These are phyloP conservation scores for Sabuloglossum arenarium DNA, from an alignment of 495 filamentous ascomycete species.

Conservation along the genomic window DNA sequence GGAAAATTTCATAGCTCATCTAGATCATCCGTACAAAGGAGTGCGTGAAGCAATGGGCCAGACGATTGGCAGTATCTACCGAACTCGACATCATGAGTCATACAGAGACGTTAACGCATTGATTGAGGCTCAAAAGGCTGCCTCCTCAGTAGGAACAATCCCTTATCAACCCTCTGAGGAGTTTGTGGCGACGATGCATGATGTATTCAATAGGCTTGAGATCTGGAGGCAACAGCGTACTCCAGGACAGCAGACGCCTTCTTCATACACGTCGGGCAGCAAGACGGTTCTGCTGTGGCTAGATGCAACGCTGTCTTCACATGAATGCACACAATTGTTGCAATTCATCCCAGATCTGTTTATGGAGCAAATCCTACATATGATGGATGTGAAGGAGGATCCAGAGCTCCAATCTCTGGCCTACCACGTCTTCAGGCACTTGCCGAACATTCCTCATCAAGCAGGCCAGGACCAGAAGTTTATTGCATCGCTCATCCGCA, in stretches of 20 bases:
- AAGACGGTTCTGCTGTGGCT: constrained; percentile 95
- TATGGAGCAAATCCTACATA: constrained; percentile 81
- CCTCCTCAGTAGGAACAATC: constrained; percentile 66
- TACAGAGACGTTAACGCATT: constrained; percentile 57
- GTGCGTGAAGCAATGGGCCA: constrained; percentile 89
- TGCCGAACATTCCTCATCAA: constrained; percentile 89
- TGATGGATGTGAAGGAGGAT: constrained; percentile 99
- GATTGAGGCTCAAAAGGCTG: constrained; percentile 52
- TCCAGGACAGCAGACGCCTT: constrained; percentile 80
- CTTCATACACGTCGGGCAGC: constrained; percentile 83
- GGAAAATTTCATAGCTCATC: constrained; percentile 69
- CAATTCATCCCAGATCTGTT: constrained; percentile 81
- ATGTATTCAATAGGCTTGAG: constrained; percentile 65
- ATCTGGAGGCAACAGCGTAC: constrained; percentile 67
- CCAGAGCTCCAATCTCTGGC: constrained; percentile 85
- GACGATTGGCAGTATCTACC: constrained; percentile 67
- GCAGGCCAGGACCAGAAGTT: constrained; percentile 67
- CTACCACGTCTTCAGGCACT: constrained; percentile 92
- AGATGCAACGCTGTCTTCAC: constrained; percentile 70
- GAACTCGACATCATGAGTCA: constrained; percentile 82
- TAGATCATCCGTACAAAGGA: constrained; percentile 95
- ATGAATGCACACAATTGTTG: constrained; percentile 81
- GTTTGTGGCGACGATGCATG: constrained; percentile 46
- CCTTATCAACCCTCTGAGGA: constrained; percentile 62
- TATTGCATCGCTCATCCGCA: constrained; percentile 66